Percentiles rank a stretch among this genome's conserved stretches.
phyloP scores from a whole-genome alignment of 176 grass and related monocot species.

The Saccharum spontaneum region DNA sequence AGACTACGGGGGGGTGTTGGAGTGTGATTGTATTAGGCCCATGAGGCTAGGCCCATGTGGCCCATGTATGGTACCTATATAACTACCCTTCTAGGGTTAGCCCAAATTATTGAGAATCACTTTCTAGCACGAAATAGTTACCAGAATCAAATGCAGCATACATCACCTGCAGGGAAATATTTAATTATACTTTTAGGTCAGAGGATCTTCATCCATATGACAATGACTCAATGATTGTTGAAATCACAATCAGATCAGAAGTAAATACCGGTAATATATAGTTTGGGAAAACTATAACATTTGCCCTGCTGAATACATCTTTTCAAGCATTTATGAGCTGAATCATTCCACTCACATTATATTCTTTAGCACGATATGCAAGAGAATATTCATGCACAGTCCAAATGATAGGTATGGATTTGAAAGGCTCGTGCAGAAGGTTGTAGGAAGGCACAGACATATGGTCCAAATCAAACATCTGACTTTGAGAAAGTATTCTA shows the following conservation, averaged over 20 bases:
- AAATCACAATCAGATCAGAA: slow-evolving; percentile 25
- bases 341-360: slow-evolving; percentile 62
- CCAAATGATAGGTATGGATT: slow-evolving; percentile 97
- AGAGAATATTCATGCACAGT: slow-evolving; percentile 82
- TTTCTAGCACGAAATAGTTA: slow-evolving; percentile 56
- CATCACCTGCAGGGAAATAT: slow-evolving; percentile 76
- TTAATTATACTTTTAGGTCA: slow-evolving; percentile 29
- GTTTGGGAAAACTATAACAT: slow-evolving; percentile 88
- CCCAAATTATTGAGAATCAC: no score
- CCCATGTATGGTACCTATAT: no score
- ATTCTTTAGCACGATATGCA: slow-evolving; percentile 54
- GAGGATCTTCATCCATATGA: slow-evolving; percentile 34
- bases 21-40: no score
- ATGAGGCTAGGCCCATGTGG: no score
- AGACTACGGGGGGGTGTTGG: no score
- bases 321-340: slow-evolving; percentile 83
- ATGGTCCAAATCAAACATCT: slow-evolving; percentile 39
- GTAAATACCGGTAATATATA: slow-evolving; percentile 81
- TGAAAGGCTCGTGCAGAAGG: slow-evolving; percentile 97
- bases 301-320: slow-evolving; percentile 71
- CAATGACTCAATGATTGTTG: neutral
- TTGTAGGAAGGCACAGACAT: slow-evolving; percentile 49
- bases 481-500: slow-evolving; percentile 26
- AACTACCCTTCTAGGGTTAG: no score
- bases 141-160: slow-evolving; percentile 96